Evolutionary conservation across 2,329 filamentous ascomycete species (phyloP).

Genomic region (Hypoxylon sp.): DNA sequence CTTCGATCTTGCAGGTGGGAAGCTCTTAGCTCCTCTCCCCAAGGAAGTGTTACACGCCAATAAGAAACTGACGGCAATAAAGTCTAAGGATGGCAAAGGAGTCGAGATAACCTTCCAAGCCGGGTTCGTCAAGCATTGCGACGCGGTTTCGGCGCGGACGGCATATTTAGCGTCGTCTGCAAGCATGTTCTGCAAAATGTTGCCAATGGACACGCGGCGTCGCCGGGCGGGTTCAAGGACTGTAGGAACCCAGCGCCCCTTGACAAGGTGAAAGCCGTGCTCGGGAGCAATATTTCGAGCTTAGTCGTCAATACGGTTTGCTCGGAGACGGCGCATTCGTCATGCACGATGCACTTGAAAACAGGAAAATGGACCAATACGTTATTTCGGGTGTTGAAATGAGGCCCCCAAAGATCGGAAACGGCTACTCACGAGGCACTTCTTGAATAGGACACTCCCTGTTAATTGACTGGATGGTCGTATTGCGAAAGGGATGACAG

Average conservation of each 20-base stretch:
- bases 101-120: constrained; percentile 17
- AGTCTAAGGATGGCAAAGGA: background rate
- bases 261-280: background rate
- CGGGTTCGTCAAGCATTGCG: constrained; percentile 4
- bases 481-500: constrained; percentile 18
- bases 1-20: too few species aligned
- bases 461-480: constrained; percentile 3
- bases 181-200: constrained; percentile 4
- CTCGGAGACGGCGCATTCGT: constrained; percentile 23
- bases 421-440: constrained; percentile 1
- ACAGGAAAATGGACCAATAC: constrained; percentile 20
- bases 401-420: constrained; percentile 14
- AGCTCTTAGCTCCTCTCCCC: constrained; percentile 38
- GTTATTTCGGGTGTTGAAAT: constrained; percentile 23
- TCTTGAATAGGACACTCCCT: background rate
- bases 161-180: constrained; percentile 23
- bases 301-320: constrained; percentile 10
- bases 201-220: background rate
- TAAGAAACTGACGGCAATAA: constrained; percentile 32
- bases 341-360: constrained; percentile 28
- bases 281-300: constrained; percentile 15
- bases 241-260: constrained; percentile 9
- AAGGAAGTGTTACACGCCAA: constrained; percentile 36
- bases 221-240: constrained; percentile 20
- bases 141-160: constrained; percentile 28